These are phyloP conservation scores for Aspergillus chevalieri DNA, from an alignment of 2,329 filamentous ascomycete species.

Conservation along the genomic window DNA sequence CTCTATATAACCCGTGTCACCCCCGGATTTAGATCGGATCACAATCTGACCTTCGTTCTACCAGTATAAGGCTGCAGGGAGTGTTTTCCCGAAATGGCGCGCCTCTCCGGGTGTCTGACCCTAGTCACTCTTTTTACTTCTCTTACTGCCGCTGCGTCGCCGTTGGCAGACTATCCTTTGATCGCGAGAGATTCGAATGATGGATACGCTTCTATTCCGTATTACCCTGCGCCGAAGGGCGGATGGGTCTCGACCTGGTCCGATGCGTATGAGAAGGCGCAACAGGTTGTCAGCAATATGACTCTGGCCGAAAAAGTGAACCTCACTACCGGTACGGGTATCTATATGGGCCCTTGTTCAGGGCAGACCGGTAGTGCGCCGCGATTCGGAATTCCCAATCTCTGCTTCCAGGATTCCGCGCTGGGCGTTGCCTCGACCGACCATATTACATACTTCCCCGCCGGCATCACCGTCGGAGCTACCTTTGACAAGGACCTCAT, in stretches of 20 bases:
- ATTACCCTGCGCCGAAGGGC: slow-evolving; percentile 66
- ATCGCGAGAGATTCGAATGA: slow-evolving; percentile 1
- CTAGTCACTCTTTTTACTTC: not conserved
- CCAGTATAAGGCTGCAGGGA: slow-evolving; percentile 8
- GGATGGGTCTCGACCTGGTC: slow-evolving; percentile 66
- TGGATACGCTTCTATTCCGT: slow-evolving; percentile 44
- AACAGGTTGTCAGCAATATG: slow-evolving; percentile 64
- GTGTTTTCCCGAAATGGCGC: not conserved
- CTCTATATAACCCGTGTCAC: not conserved
- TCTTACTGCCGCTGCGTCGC: not conserved
- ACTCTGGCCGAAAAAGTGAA: slow-evolving; percentile 77
- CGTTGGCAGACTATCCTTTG: not conserved
- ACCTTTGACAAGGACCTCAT: slow-evolving; percentile 70
- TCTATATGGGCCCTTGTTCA: slow-evolving; percentile 68
- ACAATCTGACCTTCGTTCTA: too few species aligned
- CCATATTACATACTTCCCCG: slow-evolving; percentile 69
- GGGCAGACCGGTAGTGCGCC: slow-evolving; percentile 69
- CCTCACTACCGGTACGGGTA: slow-evolving; percentile 64
- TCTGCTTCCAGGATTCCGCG: slow-evolving; percentile 67
- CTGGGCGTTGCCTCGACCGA: slow-evolving; percentile 67
- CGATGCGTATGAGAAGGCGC: slow-evolving; percentile 64
- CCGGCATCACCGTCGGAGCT: slow-evolving; percentile 69
- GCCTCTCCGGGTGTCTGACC: not conserved
- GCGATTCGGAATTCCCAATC: slow-evolving; percentile 64
- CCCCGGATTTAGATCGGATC: not conserved